A percentile compares a stretch with the other conserved stretches of the same genome.
These are phyloP conservation scores for Malassezia vespertilionis DNA, from an alignment of 1,284 basidiomycete species.

Conservation along the genomic window DNA sequence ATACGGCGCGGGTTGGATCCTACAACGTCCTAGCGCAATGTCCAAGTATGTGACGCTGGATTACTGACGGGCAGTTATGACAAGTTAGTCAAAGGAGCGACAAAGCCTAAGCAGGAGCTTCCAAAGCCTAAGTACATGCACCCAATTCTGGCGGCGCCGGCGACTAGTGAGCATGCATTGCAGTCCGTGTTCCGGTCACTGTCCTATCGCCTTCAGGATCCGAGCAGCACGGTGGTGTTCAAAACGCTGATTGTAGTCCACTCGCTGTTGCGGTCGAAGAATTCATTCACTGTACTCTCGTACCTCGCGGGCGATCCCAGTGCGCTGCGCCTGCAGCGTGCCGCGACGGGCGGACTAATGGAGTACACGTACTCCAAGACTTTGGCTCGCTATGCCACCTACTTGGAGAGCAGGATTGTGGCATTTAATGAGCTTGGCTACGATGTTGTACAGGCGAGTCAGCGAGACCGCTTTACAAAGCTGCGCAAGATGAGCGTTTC, in stretches of 20 bases:
- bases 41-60: conserved; percentile 7
- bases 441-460: conserved; percentile 61
- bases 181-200: conserved; percentile 84
- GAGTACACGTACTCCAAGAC: conserved; percentile 60
- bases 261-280: conserved; percentile 84
- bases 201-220: conserved; percentile 69
- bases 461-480: conserved; percentile 51
- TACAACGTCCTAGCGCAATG: conserved; percentile 4
- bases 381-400: conserved; percentile 72
- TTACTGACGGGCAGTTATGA: conserved; percentile 27
- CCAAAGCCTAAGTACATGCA: conserved; percentile 47
- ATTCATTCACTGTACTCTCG: conserved; percentile 76
- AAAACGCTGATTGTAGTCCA: conserved; percentile 90
- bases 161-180: conserved; percentile 78
- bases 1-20: not conserved
- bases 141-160: conserved; percentile 86
- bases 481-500: conserved; percentile 85
- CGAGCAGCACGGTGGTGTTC: conserved; percentile 85
- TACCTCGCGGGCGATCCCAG: conserved; percentile 60
- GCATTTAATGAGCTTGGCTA: conserved; percentile 83
- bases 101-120: conserved; percentile 42
- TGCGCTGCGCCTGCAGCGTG: conserved; percentile 65
- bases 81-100: conserved; percentile 43
- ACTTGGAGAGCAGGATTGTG: conserved; percentile 79
- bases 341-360: conserved; percentile 50